Evolutionary conservation across 345 rosid genomes (phyloP), one percentile per base, ranked within the genome.

Genomic region (Eucalyptus globulus): DNA sequence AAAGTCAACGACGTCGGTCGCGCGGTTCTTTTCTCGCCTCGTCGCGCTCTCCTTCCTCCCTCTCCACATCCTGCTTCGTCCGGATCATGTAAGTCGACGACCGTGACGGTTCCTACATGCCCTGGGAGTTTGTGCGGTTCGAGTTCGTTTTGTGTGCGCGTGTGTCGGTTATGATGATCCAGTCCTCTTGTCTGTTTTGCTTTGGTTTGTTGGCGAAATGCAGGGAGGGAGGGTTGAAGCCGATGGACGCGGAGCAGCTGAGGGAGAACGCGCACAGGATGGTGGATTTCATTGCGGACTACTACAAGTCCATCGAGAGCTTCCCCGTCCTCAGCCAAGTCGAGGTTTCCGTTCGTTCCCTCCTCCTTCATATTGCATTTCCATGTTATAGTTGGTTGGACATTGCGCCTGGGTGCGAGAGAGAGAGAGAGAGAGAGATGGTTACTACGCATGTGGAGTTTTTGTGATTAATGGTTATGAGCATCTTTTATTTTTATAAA

Each of bases 201-300:
- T 76, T 11, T 22, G 45, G 69, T 24, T 21, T 21, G 83, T 19
- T 76, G 76, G 83, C 47, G 27, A 6, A 76, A 76, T 76, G 83
- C 83, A 76, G 83, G 83, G 83, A 76, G 3, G 27, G 47, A 10
- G 47, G 26, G 47, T 60, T 93, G 92, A 94, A 93, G 91, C 91
- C 96, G 34, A 95, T 95, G 97, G 96, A 95, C 43, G 94, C 97
- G 3, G 96, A 95, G 93, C 97, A 95, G 88, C 91, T 95, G 87
- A 92, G 97, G 80, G 97, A 95, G 90, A 88, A 92, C 88, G 99
- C 94, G 45, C 97, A 96, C 89, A 93, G 90, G 92, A 97, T 97
- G 99, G 97, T 97, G 54, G 99, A 96, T 91, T 97, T 97, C 91
- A 95, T 97, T 90, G 99, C 98, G 16, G 99, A 97, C 92, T 97